phyloP scores from a whole-genome alignment of 805 yeast species.

The Yamadazyma philogaea region DNA sequence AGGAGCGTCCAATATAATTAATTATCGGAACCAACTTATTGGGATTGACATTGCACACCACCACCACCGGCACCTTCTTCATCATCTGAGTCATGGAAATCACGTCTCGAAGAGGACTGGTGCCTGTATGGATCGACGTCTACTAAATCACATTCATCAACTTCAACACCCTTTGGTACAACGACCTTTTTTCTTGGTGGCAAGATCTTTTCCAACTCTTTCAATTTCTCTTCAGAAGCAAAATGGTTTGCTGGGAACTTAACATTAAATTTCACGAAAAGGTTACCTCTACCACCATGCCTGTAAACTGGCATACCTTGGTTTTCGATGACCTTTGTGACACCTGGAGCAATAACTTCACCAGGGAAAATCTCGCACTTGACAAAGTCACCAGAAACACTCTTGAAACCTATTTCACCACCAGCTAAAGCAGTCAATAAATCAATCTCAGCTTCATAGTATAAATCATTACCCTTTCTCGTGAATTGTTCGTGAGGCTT shows the following conservation, averaged over 20 bases:
- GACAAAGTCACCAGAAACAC: conserved; percentile 87
- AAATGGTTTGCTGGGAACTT: conserved; percentile 82
- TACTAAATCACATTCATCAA: conserved; percentile 75
- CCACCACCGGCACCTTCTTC: conserved; percentile 55
- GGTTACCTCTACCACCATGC: conserved; percentile 84
- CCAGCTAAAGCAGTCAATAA: conserved; percentile 94
- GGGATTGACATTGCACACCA: conserved; percentile 93
- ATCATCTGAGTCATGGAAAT: conserved; percentile 45
- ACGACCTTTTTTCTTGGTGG: conserved; percentile 66
- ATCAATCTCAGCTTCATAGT: conserved; percentile 83
- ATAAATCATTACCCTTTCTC: conserved; percentile 87
- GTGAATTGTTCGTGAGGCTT: conserved; percentile 78
- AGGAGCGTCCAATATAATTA: not conserved
- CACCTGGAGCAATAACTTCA: conserved; percentile 86
- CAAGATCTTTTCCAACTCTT: conserved; percentile 67
- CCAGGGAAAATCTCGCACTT: conserved; percentile 84
- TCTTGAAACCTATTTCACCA: conserved; percentile 84
- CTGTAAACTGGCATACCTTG: conserved; percentile 98
- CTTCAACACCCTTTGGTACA: conserved; percentile 69
- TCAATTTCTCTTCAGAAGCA: conserved; percentile 70
- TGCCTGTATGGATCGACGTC: conserved; percentile 69
- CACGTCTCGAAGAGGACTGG: conserved; percentile 38
- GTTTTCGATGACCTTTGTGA: conserved; percentile 74
- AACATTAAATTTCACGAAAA: conserved; percentile 79
- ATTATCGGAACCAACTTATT: conserved; percentile 40